These are phyloP conservation scores for Nothophoma quercina DNA, from an alignment of 2,329 filamentous ascomycete genomes.

Conservation along the genomic window DNA sequence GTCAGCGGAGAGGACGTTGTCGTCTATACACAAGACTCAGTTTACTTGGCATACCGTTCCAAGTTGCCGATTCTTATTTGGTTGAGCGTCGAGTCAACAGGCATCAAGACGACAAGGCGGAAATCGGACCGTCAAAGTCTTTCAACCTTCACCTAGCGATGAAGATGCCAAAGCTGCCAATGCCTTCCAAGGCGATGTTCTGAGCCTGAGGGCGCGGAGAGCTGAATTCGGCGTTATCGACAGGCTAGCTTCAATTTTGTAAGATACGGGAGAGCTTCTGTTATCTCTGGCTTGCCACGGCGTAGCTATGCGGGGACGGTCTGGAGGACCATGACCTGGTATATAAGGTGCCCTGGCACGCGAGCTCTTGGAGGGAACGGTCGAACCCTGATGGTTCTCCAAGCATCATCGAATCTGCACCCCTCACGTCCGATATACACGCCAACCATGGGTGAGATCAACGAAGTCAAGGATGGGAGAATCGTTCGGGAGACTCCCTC, in stretches of 20 bases:
- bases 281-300: constrained; percentile 32
- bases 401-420: not conserved
- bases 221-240: constrained; percentile 12
- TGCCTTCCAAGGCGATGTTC: constrained; percentile 16
- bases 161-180: constrained; percentile 32
- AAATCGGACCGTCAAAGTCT: constrained; percentile 28
- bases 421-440: not conserved
- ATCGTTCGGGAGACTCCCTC: constrained; percentile 20
- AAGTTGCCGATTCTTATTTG: constrained; percentile 20
- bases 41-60: constrained; percentile 17
- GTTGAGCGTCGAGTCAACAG: not conserved
- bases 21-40: not conserved
- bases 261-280: constrained; percentile 16
- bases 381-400: constrained; percentile 1
- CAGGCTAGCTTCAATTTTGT: constrained; percentile 6
- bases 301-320: constrained; percentile 4
- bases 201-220: not conserved
- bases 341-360: constrained; percentile 27
- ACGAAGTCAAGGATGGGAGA: constrained; percentile 24
- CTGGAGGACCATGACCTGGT: constrained; percentile 10
- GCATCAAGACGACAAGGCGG: constrained; percentile 27
- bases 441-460: constrained; percentile 27
- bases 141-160: constrained; percentile 30
- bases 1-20: constrained; percentile 1
- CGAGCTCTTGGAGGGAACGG: constrained; percentile 4